Base-by-base conservation (phyloP, 73 alveolate species). In the Blepharisma stoltei region DNA sequence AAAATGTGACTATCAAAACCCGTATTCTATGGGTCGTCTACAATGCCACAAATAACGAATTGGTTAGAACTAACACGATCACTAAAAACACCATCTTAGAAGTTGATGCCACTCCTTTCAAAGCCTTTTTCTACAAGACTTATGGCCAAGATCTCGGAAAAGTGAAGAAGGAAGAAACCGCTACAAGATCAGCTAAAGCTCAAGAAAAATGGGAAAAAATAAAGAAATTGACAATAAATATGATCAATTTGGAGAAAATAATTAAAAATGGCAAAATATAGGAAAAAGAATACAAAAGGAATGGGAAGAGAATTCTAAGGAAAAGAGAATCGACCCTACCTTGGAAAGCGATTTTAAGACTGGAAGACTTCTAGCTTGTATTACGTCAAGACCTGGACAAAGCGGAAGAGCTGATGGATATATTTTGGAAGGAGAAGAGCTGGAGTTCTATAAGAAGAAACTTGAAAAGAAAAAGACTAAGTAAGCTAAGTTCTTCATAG, bases 391-490 rank as follows among this genome's bases (percentile, higher is more conserved):
- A 85, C 99, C 99, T 14, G 99, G 99, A 48, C 98, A 95, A 81
- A 87, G 94, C 60, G 99, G 98, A 49, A 95, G 97, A 88, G 98
- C 97, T 54, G 99, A 95, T 70, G 99, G 99, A 54, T 95, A 94
- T 88, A 89, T 95, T 80, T 90, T 95, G 54, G 98, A 95, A 91
- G 99, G 99, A 80, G 92, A 92, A 80, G 98, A 87, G 86, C 96
- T 92, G 41, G 41, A 32, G 41, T 32, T 32, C 41, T 32, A 32
- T 32, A 32, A 32, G 41, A 32, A 32, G 41, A 32, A 32, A 32
- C 41, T 32, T 32, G 41, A 32, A 32, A 32, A 32, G 41, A 32
- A 32, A 32, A 32, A 32, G 41, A 32, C 41, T 32, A 32, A 32
- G 41, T 32, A 32, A 32, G 41, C 41, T 32, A 32, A 32, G 41